Base-by-base conservation (phyloP, 257 asterid species). In the Lavandula angustifolia region DNA sequence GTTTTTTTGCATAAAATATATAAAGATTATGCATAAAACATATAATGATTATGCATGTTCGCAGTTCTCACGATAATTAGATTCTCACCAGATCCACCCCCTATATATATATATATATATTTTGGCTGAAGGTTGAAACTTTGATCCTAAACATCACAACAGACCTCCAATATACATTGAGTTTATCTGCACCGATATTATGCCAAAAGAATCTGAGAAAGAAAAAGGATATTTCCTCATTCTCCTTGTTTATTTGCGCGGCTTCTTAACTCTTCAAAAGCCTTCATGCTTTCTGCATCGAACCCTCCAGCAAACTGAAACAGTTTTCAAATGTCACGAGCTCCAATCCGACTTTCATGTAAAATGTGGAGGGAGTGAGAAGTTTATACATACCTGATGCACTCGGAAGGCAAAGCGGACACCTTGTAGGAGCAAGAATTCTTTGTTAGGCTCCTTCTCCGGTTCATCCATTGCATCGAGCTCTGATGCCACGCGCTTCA, bases 301-400 rank as follows among this genome's bases (percentile, higher is more conserved):
- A 94, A 94, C 17, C 99, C 99, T 81, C 99, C 99, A 27, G 96
- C 96, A 75, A 94, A 94, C 99, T 94, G 88, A 49, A 77, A 76
- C 64, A 40, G 34, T n/a, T 44, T 62, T 61, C 4, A 35, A 35
- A 67, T 49, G 40, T 9, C 53, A 61, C 34, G 42, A 42, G 3
- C 38, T 55, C 43, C 22, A 8, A 12, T 31, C 32, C 37, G 6
- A 46, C 4, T 54, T 55, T 37, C 55, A 41, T 11, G 42, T 31
- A 40, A 54, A 13, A 42, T 32, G 11, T 8, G 59, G 62, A 29
- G 12, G 29, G 6, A n/a, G 68, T 40, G 38, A 66, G 9, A 27
- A 41, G 14, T 9, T 37, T 68, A 11, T 49, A n/a, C n/a, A 9
- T 17, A 90, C 97, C 97, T 90, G 99, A 80, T 94, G 97, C 75